Evolutionary conservation across 2,329 filamentous ascomycete genomes (phyloP).

Genomic region (Ophiostoma populinum): DNA sequence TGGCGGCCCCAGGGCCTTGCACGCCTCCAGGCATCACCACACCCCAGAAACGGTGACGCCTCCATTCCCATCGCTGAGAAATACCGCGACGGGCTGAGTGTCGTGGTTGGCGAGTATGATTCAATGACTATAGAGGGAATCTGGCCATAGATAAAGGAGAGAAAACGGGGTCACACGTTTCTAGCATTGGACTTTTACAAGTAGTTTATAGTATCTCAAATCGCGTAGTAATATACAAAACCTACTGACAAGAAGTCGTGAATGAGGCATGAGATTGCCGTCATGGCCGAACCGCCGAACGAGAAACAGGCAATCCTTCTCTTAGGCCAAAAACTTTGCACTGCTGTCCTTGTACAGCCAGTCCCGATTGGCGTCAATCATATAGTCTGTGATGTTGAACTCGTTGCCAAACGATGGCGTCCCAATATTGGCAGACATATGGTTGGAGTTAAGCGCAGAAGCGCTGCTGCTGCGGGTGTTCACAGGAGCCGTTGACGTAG

Average conservation of each 20-base stretch:
- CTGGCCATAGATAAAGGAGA: too few species aligned
- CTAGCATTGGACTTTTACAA: too few species aligned
- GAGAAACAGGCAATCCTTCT: background rate
- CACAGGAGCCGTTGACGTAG: background rate
- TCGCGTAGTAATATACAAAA: too few species aligned
- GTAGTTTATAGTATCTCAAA: too few species aligned
- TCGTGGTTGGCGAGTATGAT: conserved; percentile 8
- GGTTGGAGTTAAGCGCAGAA: conserved; percentile 6
- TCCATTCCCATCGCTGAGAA: conserved; percentile 5
- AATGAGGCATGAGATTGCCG: too few species aligned
- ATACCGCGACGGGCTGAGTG: conserved; percentile 7
- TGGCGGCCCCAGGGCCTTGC: background rate
- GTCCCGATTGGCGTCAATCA: conserved; percentile 55
- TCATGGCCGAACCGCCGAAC: too few species aligned
- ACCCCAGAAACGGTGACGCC: background rate
- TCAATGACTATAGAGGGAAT: conserved; percentile 7
- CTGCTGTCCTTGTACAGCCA: conserved; percentile 41
- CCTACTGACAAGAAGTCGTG: too few species aligned
- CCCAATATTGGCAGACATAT: background rate
- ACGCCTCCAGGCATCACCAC: background rate
- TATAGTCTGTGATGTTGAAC: conserved; percentile 65
- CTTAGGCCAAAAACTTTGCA: conserved; percentile 5
- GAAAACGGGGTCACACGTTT: too few species aligned
- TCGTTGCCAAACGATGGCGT: conserved; percentile 30
- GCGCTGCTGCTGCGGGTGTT: background rate